Evolutionary conservation across 2,329 filamentous ascomycete species (phyloP), one percentile per base, ranked within the genome.

Genomic region (Delphinella strobiligena): DNA sequence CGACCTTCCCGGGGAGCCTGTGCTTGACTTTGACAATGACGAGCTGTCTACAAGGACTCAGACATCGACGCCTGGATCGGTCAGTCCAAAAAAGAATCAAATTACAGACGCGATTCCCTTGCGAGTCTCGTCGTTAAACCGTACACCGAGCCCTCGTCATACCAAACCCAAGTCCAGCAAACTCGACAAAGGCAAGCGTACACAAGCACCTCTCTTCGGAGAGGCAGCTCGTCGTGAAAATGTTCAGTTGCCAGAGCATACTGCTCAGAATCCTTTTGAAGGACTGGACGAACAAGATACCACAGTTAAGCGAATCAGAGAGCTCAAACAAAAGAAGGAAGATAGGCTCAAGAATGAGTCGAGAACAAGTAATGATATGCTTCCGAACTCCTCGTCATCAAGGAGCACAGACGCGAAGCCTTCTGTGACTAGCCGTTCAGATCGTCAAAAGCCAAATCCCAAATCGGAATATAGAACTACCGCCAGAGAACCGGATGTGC

Each of bases 241-340:
- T 57, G 52, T 54, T 53, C 33, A 54, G 22, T 27, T 12, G 22
- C 22, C 22, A 32, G 51, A 52, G 2, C 38, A 44, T 12, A 31
- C 37, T 12, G 38, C 31, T 5, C 39, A 47, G 31, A 36, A 43
- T 17, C 31, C 43, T 15, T 41, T 44, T 4, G 54, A 51, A 14
- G 58, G 59, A 36, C 45, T 61, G 33, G 58, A 55, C 15, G 56
- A 63, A 37, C 54, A 61, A 33, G 57, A 61, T 36, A 70, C 74
- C 19, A 73, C 74, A 31, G 74, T 78, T 5, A 71, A 69, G 27
- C 68, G 68, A 40, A 78, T 78, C 37, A 66, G 68, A 49, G 65
- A 78, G 49, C 53, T 78, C 22, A 70, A 71, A 50, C 67, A 72
- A 47, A 70, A 72, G 45, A 72, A 74, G 47, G 63, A 72, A 54